Conservation (phyloP, 2,329 filamentous ascomycete genomes). For the Hypoxylon sp. region DNA sequence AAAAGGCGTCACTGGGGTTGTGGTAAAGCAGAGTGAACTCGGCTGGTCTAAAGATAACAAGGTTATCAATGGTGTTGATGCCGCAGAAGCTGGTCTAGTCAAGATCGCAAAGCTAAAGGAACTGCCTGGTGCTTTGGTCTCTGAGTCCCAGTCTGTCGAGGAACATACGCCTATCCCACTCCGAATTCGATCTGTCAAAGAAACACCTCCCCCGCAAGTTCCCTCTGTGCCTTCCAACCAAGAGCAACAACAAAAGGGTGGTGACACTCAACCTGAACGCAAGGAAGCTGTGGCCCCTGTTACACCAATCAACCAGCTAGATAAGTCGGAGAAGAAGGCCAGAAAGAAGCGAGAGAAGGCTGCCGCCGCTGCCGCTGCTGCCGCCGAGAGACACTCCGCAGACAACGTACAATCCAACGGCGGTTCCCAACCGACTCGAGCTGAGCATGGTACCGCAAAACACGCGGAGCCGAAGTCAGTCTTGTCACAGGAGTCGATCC, state of each 20-base stretch:
- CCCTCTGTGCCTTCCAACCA: constrained; percentile 40
- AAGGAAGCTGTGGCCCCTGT: constrained; percentile 48
- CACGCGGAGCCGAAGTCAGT: constrained; percentile 49
- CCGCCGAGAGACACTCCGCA: constrained; percentile 58
- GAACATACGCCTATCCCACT: constrained; percentile 52
- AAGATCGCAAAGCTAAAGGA: constrained; percentile 77
- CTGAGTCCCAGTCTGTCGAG: constrained; percentile 61
- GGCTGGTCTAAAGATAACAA: constrained; percentile 94
- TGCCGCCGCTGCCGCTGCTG: constrained; percentile 57
- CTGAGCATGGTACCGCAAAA: constrained; percentile 53
- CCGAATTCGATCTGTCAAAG: constrained; percentile 48
- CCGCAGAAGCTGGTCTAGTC: constrained; percentile 79
- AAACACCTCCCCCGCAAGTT: constrained; percentile 47
- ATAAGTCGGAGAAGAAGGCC: constrained; percentile 53
- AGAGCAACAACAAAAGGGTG: constrained; percentile 47
- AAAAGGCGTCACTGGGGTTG: constrained; percentile 91
- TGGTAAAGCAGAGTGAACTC: constrained; percentile 87
- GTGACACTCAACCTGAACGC: constrained; percentile 50
- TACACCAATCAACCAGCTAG: constrained; percentile 49
- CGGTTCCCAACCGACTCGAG: constrained; percentile 53
- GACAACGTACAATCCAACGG: constrained; percentile 59
- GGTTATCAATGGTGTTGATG: constrained; percentile 83
- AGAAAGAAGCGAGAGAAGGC: constrained; percentile 69
- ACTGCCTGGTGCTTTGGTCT: constrained; percentile 61
- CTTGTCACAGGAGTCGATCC: constrained; percentile 61